Base-by-base conservation (phyloP, 805 yeast species). In the Kodamaea kaohsiungensis region DNA sequence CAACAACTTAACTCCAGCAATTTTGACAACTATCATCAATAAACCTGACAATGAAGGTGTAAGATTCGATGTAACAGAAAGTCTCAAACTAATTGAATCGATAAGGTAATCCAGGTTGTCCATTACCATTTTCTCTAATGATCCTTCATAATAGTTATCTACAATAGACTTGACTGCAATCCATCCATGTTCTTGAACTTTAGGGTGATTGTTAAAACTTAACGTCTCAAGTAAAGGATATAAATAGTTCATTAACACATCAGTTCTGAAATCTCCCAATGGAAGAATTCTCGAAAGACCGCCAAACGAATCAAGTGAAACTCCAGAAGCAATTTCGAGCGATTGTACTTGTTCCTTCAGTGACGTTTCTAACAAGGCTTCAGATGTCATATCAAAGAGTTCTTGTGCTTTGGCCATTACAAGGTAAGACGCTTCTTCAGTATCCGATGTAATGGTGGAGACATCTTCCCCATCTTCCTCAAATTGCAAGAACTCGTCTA, bases 31-130 rank as follows among this genome's bases (percentile, higher is more conserved):
- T 2, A 90, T 86, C 46, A 87, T 77, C 40, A 93, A 71, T 2
- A 92, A 84, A 0, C 85, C 84, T 0, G 89, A 79, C 2, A 91
- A 80, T 8, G 91, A 78, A 1, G 97, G 93, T 1, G 91, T 81
- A 4, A 93, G 79, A 22, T 70, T 65, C 53, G 86, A 77, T 4
- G 91, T 84, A 2, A 88, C 81, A 25, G 90, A 83, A 51, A 95
- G 72, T 57, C 80, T 82, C 27, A 84, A 68, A 2, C 96, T 87
- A n/a, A 91, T 73, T 0, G 91, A 72, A 65, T 95, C 98, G 13
- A 91, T 73, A 16, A 93, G 68, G 64, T 92, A 92, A 61, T 93
- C 97, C 53, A 85, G 78, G 65, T 91, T 93, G 22, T 83, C 84
- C 38, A 78, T 62, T 1, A 95, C 75, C 55, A 93, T 64, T 2